Evolutionary conservation across 1,139 yeast genomes (phyloP).

Genomic region (Kodamaea anthophila): DNA sequence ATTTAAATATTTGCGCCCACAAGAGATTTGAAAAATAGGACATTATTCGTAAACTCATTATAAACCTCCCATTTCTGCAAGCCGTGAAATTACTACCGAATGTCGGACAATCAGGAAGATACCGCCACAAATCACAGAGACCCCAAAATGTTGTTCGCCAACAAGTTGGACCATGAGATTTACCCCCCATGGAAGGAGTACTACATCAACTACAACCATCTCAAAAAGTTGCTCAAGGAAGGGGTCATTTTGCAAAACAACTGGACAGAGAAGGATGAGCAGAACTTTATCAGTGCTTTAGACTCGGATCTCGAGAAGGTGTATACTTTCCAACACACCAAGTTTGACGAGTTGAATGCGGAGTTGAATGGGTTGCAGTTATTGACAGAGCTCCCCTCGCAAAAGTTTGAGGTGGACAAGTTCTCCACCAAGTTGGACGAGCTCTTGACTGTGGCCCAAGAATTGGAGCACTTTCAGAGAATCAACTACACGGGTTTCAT

Average conservation of each 20-base stretch:
- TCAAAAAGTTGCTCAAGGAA: slow-evolving; percentile 81
- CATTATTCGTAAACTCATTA: not conserved
- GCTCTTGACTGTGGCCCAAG: slow-evolving; percentile 68
- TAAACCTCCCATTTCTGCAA: slow-evolving; percentile 1
- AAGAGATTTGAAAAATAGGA: not conserved
- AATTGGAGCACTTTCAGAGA: slow-evolving; percentile 84
- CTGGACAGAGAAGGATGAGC: slow-evolving; percentile 54
- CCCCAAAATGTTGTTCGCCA: slow-evolving; percentile 72
- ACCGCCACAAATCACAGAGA: slow-evolving; percentile 3
- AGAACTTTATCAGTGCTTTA: slow-evolving; percentile 69
- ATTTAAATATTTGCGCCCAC: slow-evolving; percentile 1
- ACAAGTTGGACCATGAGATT: slow-evolving; percentile 70
- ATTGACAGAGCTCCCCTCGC: slow-evolving; percentile 26
- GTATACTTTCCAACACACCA: slow-evolving; percentile 73
- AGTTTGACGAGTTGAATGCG: slow-evolving; percentile 64
- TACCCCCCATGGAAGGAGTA: slow-evolving; percentile 86
- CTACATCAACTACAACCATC: slow-evolving; percentile 71
- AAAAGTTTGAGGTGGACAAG: slow-evolving; percentile 44
- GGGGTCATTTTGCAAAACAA: slow-evolving; percentile 48
- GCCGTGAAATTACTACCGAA: not conserved
- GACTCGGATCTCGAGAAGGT: slow-evolving; percentile 89
- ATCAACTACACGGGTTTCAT: slow-evolving; percentile 90
- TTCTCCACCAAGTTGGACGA: slow-evolving; percentile 70
- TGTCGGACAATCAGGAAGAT: slow-evolving; percentile 2
- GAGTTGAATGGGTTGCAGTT: slow-evolving; percentile 59